A percentile compares a stretch with the other conserved stretches of the same genome.
Conservation (phyloP, 768 basidiomycete genomes). For the Suillus lakei region DNA sequence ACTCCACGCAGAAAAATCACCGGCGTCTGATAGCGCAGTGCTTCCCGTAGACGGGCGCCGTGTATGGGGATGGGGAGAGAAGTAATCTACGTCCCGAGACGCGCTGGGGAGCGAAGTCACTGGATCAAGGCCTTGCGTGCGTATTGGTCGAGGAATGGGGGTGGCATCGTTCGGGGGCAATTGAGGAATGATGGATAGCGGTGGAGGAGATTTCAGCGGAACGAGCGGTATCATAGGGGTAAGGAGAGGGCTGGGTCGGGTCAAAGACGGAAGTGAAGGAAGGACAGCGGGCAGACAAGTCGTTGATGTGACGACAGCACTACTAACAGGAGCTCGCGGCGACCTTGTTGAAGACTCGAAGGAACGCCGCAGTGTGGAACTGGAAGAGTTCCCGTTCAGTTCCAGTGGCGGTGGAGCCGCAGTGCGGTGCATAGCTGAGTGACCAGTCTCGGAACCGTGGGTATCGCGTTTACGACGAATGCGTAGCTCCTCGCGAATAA, state of each 20-base stretch:
- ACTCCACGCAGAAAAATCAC: conserved; percentile 49
- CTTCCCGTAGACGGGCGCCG: conserved; percentile 51
- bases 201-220: conserved; percentile 31
- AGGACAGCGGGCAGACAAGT: conserved; percentile 69
- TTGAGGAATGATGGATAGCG: conserved; percentile 45
- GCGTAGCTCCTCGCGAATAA: conserved; percentile 73
- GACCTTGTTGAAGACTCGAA: conserved; percentile 34
- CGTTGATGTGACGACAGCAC: conserved; percentile 62
- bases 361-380: conserved; percentile 28
- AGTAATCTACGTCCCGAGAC: conserved; percentile 55
- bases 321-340: conserved; percentile 29
- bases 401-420: conserved; percentile 29
- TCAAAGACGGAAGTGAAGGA: conserved; percentile 49
- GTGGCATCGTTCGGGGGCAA: conserved; percentile 44
- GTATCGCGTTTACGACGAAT: conserved; percentile 39
- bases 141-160: conserved; percentile 38
- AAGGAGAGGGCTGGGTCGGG: conserved; percentile 58
- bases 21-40: conserved; percentile 49
- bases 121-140: conserved; percentile 50
- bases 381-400: conserved; percentile 23
- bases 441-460: conserved; percentile 21
- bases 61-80: conserved; percentile 45
- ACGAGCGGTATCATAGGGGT: conserved; percentile 62
- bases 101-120: conserved; percentile 26
- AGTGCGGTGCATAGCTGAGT: conserved; percentile 27